Base-by-base conservation (phyloP, 495 filamentous ascomycete genomes). In the Xylaria cubensis region DNA sequence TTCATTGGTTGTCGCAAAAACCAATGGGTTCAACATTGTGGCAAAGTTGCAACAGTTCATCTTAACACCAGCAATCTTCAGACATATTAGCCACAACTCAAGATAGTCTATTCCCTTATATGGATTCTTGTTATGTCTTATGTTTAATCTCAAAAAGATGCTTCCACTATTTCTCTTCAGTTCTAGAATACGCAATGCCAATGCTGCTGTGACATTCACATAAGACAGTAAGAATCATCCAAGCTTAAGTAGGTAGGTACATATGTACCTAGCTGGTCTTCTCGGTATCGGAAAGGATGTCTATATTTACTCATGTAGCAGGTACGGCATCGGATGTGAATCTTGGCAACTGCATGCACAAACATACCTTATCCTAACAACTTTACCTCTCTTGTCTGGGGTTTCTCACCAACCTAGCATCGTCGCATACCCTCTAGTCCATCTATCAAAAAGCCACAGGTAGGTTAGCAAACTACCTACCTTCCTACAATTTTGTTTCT, bases 231-330 rank as follows among this genome's bases (percentile, higher is more conserved):
- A 44, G 58, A 29, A 32, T 13, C 53, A 55, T 7, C 53, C 53
- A 32, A 32, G 53, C 24, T 32, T 32, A 29, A 29, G 26, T n/a
- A 29, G 26, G 26, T 26, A 32, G 17, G 53, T 29, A 24, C n/a
- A 8, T 50, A 55, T 24, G 50, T 53, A 26, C 50, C 51, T 29
- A 9, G 9, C 24, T 26, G 29, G 6, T 3, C 26, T 3, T 12
- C 9, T 55, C 4, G 17, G 19, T n/a, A 26, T 6, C 6, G 32
- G 53, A 55, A 21, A 9, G 12, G 12, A 10, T 26, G 8, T 12
- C 53, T 32, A 4, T 32, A 56, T 56, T 56, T 56, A 56, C 53
- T 56, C 24, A n/a, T 56, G 53, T 56, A 29, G 53, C 53, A 56
- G 53, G 53, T 56, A 56, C 53, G 26, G 53, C 53, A 56, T 56